Evolutionary conservation across 208 protist genomes (phyloP).

Genomic region (Leishmania gerbilli): DNA sequence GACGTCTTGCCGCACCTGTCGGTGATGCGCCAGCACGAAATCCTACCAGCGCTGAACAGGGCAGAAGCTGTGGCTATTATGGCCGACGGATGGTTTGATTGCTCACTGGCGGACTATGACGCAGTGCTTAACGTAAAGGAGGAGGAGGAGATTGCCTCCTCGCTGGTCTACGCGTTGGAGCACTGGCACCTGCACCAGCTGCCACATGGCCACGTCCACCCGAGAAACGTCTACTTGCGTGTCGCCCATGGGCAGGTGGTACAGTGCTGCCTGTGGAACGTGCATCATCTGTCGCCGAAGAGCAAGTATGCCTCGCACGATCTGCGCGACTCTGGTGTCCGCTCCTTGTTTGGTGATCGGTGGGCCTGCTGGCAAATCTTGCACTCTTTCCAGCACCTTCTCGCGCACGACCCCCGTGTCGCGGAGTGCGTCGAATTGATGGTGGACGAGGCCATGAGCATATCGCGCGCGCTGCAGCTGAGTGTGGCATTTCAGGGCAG

Average conservation of each 20-base stretch:
- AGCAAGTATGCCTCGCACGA: slow-evolving; percentile 53
- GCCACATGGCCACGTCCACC: slow-evolving; percentile 67
- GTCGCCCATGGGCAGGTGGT: slow-evolving; percentile 45
- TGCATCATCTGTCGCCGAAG: slow-evolving; percentile 39
- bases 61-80: slow-evolving; percentile 49
- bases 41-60: slow-evolving; percentile 45
- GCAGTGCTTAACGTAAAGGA: slow-evolving; percentile 20
- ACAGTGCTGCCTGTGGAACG: slow-evolving; percentile 68
- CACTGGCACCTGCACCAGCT: slow-evolving; percentile 86
- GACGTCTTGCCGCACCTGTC: slow-evolving; percentile 65
- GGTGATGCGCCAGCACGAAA: slow-evolving; percentile 61
- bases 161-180: slow-evolving; percentile 76
- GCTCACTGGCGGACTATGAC: slow-evolving; percentile 43
- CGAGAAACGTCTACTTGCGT: slow-evolving; percentile 75
- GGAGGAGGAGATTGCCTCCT: slow-evolving; percentile 50
- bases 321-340: slow-evolving; percentile 42
- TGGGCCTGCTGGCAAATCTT: slow-evolving; percentile 66
- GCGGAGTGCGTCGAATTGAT: slow-evolving; percentile 32
- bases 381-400: slow-evolving; percentile 26
- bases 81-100: slow-evolving; percentile 81
- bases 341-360: slow-evolving; percentile 53
- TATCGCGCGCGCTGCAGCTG: slow-evolving; percentile 56
- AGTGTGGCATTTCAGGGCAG: slow-evolving; percentile 57
- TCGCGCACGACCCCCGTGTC: slow-evolving; percentile 31
- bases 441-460: slow-evolving; percentile 38